A percentile compares a stretch with the other conserved stretches of the same genome.
These are phyloP conservation scores for Phytophthora nicotianae DNA, from an alignment of 352 stramenopile genomes.

Conservation along the genomic window DNA sequence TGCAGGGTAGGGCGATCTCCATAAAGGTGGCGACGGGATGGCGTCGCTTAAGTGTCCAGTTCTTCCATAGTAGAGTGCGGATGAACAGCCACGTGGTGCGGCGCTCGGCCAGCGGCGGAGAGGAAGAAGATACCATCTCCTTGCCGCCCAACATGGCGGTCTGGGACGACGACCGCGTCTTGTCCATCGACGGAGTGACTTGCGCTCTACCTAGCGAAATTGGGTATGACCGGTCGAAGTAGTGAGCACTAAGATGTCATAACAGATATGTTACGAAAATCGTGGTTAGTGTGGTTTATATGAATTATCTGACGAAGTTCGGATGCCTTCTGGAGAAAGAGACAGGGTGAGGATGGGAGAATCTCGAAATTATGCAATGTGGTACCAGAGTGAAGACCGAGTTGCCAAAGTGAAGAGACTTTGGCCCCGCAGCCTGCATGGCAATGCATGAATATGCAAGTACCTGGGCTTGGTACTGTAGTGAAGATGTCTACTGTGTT, in stretches of 20 bases:
- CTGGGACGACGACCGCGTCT: constrained; percentile 23
- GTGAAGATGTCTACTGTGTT: too few relatives aligned
- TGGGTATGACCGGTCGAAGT: not conserved
- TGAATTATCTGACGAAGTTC: not conserved
- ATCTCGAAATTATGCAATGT: too few relatives aligned
- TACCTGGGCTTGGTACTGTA: too few relatives aligned
- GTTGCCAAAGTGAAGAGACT: too few relatives aligned
- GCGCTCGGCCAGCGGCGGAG: constrained; percentile 25
- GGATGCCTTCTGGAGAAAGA: not conserved
- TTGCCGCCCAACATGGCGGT: constrained; percentile 27
- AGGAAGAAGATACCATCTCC: not conserved
- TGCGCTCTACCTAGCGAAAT: not conserved
- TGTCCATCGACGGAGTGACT: constrained; percentile 14
- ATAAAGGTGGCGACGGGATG: constrained; percentile 57
- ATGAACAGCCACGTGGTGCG: constrained; percentile 40
- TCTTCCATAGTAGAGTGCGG: constrained; percentile 52
- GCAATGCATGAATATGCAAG: too few relatives aligned
- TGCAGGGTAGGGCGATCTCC: constrained; percentile 55
- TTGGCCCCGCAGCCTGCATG: too few relatives aligned
- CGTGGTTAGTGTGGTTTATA: constrained; percentile 6
- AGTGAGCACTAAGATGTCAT: constrained; percentile 4
- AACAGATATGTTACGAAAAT: not conserved
- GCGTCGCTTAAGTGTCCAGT: constrained; percentile 66
- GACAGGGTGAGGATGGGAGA: not conserved
- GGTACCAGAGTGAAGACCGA: too few relatives aligned